These are phyloP conservation scores for Penstemon barbatus DNA, from an alignment of 257 asterid genomes.

Conservation along the genomic window DNA sequence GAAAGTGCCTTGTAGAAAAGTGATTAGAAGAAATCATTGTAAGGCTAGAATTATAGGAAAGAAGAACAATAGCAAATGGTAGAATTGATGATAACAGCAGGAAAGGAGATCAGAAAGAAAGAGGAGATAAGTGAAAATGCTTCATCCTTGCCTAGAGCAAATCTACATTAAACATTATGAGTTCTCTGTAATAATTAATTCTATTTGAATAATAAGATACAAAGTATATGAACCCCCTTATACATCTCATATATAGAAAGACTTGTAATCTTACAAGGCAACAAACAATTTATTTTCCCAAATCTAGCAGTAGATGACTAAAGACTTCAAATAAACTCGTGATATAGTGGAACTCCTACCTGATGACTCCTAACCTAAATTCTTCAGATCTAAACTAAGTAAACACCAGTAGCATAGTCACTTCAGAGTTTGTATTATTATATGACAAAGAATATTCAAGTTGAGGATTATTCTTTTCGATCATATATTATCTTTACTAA, in stretches of 20 bases:
- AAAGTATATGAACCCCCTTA: neutral
- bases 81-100: constrained; percentile 6
- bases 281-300: neutral
- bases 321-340: neutral
- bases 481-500: neutral
- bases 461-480: neutral
- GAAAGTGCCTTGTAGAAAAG: neutral
- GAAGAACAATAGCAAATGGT: neutral
- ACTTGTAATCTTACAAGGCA: neutral
- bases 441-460: neutral
- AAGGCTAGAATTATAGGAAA: no score
- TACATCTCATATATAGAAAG: neutral
- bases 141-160: neutral
- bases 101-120: neutral
- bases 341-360: neutral
- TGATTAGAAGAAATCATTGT: neutral
- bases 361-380: neutral
- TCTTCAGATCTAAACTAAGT: neutral
- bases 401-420: neutral
- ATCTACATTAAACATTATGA: neutral
- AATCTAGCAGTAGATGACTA: neutral
- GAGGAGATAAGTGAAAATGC: constrained; percentile 7
- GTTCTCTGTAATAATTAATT: neutral
- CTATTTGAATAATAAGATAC: neutral
- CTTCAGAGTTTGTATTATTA: neutral